Evolutionary conservation across 805 yeast genomes (phyloP).

Genomic region (Myxozyma mucilagina): DNA sequence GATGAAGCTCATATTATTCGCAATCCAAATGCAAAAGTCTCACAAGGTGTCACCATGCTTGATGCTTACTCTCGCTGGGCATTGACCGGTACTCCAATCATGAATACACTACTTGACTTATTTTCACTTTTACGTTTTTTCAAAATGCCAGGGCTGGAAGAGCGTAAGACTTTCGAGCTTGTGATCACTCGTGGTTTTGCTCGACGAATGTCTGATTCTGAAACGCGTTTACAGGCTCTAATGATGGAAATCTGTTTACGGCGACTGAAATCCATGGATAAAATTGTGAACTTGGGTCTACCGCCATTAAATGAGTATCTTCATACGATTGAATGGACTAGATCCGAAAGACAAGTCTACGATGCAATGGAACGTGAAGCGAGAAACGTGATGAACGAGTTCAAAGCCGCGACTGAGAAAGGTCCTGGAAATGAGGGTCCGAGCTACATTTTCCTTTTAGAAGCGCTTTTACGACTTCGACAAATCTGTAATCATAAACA

Average conservation of each 20-base stretch:
- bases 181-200: slow-evolving; percentile 10
- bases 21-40: slow-evolving; percentile 18
- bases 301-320: slow-evolving; percentile 23
- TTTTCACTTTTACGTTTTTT: slow-evolving; percentile 47
- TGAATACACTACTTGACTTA: slow-evolving; percentile 54
- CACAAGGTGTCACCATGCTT: slow-evolving; percentile 12
- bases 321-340: slow-evolving; percentile 24
- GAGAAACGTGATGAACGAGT: neutral
- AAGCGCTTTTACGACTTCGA: slow-evolving; percentile 71
- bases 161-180: slow-evolving; percentile 3
- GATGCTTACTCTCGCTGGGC: slow-evolving; percentile 27
- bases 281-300: slow-evolving; percentile 17
- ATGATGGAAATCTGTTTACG: slow-evolving; percentile 21
- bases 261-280: slow-evolving; percentile 21
- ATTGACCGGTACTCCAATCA: slow-evolving; percentile 51
- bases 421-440: neutral
- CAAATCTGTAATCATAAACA: slow-evolving; percentile 76
- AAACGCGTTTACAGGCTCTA: slow-evolving; percentile 27
- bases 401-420: neutral
- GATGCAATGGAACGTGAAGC: slow-evolving; percentile 27
- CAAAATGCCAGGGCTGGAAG: slow-evolving; percentile 15
- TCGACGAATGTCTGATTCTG: slow-evolving; percentile 10
- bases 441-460: slow-evolving; percentile 59
- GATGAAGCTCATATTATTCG: slow-evolving; percentile 60
- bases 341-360: slow-evolving; percentile 17